phyloP scores from a whole-genome alignment of 257 asterid genomes.

The Solanum paucissectum region DNA sequence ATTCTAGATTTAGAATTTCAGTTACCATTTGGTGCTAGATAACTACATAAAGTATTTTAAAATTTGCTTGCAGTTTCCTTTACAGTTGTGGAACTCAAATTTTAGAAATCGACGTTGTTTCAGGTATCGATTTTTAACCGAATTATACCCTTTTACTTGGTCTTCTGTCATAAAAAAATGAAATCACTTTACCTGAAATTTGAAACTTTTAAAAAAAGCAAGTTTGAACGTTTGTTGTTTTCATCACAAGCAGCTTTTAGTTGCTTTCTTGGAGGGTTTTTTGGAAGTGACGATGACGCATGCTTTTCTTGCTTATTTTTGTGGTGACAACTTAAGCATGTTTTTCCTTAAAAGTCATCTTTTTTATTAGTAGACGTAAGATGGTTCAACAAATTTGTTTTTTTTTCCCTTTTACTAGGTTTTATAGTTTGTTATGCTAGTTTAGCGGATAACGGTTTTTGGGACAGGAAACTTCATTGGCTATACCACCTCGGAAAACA shows the following conservation, averaged over 20 bases:
- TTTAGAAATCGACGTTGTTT: background rate
- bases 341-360: background rate
- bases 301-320: background rate
- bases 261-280: background rate
- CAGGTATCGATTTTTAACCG: background rate
- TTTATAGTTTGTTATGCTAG: background rate
- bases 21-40: conserved; percentile 6
- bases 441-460: background rate
- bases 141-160: background rate
- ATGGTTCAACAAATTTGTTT: background rate
- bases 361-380: background rate
- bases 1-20: conserved; percentile 3
- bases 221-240: background rate
- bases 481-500: background rate
- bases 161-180: background rate
- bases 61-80: background rate
- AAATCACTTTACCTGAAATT: background rate
- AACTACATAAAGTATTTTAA: background rate
- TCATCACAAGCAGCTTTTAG: background rate
- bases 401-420: background rate
- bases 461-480: background rate
- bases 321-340: background rate
- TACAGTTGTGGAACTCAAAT: background rate
- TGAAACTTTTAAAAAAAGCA: background rate
- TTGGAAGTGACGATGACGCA: background rate